phyloP scores from a whole-genome alignment of 805 yeast species.

The Myxozyma sirexii region DNA sequence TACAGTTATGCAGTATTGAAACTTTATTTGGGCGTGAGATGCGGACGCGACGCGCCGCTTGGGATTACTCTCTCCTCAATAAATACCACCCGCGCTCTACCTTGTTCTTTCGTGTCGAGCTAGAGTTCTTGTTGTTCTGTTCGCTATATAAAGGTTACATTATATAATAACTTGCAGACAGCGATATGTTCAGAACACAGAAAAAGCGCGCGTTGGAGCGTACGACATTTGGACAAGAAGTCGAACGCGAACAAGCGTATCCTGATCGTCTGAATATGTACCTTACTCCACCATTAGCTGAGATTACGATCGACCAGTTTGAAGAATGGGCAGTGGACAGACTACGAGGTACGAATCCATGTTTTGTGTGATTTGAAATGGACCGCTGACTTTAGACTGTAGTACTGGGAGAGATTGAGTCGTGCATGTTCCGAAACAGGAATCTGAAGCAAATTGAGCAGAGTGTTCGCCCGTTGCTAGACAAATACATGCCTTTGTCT shows the following conservation, averaged over 20 bases:
- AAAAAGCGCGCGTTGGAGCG: slow-evolving; percentile 37
- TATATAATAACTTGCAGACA: too few relatives aligned
- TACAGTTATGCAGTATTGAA: not conserved
- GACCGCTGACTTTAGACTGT: too few relatives aligned
- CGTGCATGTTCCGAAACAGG: slow-evolving; percentile 66
- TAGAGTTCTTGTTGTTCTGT: too few relatives aligned
- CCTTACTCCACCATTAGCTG: slow-evolving; percentile 73
- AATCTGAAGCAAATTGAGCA: slow-evolving; percentile 65
- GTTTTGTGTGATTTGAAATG: too few relatives aligned
- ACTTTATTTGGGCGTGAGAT: not conserved
- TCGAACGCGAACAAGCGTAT: slow-evolving; percentile 46
- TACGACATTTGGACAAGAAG: slow-evolving; percentile 43
- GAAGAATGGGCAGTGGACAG: slow-evolving; percentile 96
- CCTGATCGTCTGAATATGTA: slow-evolving; percentile 74
- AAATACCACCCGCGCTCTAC: too few relatives aligned
- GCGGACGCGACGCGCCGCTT: slow-evolving; percentile 14
- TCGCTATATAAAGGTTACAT: too few relatives aligned
- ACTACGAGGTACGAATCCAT: slow-evolving; percentile 51
- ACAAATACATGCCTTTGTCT: slow-evolving; percentile 66
- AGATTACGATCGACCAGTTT: slow-evolving; percentile 88
- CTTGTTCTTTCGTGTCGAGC: too few relatives aligned
- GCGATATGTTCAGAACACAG: slow-evolving; percentile 41
- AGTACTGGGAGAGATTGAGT: slow-evolving; percentile 81
- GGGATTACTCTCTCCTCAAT: too few relatives aligned
- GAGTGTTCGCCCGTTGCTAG: slow-evolving; percentile 65